Evolutionary conservation across 305 asterid genomes (phyloP), one percentile per base, ranked within the genome.

Genomic region (Rubia tinctorum): DNA sequence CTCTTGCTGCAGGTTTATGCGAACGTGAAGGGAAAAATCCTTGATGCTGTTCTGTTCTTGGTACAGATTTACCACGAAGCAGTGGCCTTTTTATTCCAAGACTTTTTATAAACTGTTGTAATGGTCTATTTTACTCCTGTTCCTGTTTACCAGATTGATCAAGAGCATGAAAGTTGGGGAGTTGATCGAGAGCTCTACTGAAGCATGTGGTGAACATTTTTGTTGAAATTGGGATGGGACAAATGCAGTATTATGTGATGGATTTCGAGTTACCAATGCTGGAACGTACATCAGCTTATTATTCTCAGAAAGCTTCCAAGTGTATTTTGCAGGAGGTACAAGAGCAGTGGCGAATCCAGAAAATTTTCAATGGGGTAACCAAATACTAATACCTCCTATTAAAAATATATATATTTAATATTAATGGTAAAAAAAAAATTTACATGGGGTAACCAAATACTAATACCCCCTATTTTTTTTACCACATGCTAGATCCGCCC

Each of bases 121-220:
- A 47, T 6, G n/a, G 81, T 80, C 81, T 47, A 47, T 47, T 47
- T 47, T 47, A 47, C 53, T 12, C 18, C 53, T 47, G 53, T 17
- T 47, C 53, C 17, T 47, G 53, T 47, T 1, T 12, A 45, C 17
- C 73, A 82, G 88, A 84, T 84, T 81, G 81, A 81, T 76, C 80
- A 62, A 60, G 88, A 84, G 71, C 82, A 86, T 60, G 88, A 84
- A 47, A 82, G 84, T 37, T 81, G 75, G 60, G 82, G 75, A 51
- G 80, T 84, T 60, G 88, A 84, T 68, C 64, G 81, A 75, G 84
- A n/a, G n/a, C 79, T 37, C 63, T 84, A 55, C 40, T 84, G 76
- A 84, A 84, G 73, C 79, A 81, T 64, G 84, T 79, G 15, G 51
- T 79, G 3, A 81, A 80, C 68, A 75, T 81, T 64, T 84, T 75